Base-by-base conservation (phyloP, 2,329 filamentous ascomycete genomes). In the Curvularia lunata region DNA sequence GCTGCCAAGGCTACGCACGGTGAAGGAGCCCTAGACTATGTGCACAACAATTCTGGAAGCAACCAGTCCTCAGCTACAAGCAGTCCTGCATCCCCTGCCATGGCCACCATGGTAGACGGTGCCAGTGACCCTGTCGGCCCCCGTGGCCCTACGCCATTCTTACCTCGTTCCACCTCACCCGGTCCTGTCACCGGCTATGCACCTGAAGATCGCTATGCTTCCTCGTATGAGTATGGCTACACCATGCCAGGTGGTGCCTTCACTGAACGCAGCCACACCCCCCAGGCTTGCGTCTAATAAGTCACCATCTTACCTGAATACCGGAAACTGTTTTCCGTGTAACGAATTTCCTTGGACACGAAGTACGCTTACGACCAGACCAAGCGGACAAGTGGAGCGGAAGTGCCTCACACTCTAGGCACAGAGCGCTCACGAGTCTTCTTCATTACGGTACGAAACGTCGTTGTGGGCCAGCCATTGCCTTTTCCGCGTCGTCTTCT, bases 201-300 rank as follows among this genome's bases (percentile, higher is more conserved):
- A 48, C 72, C 76, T 57, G 74, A 76, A 50, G 77, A 81, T 54
- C 72, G 77, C 37, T 67, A 73, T 41, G 65, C 73, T 16, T 79
- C 79, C 55, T 73, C 75, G 51, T 81, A 79, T 67, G 75, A 78
- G 19, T 83, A 79, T 65, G 65, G 68, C 71, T 72, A 71, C 57
- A 68, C 66, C 45, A 70, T 73, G 69, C 77, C 80, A 56, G 76
- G 75, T 60, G 76, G 75, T 38, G 78, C 82, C 54, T 78, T 83
- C 51, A 73, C 75, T 47, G 80, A 82, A 58, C 68, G 65, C 25
- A 74, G 77, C 49, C 79, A 81, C 48, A 76, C 80, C 3, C 79
- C 79, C n/a, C 79, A 81, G 57, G 71, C 73, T 46, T 76, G 74
- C 54, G 73, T 76, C 18, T 76, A 68, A 65, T 43, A 41, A 37